Percentiles rank a stretch among this genome's conserved stretches.
Conservation (phyloP, 441 rosid genomes). For the Euphorbia schlechtendalii region DNA sequence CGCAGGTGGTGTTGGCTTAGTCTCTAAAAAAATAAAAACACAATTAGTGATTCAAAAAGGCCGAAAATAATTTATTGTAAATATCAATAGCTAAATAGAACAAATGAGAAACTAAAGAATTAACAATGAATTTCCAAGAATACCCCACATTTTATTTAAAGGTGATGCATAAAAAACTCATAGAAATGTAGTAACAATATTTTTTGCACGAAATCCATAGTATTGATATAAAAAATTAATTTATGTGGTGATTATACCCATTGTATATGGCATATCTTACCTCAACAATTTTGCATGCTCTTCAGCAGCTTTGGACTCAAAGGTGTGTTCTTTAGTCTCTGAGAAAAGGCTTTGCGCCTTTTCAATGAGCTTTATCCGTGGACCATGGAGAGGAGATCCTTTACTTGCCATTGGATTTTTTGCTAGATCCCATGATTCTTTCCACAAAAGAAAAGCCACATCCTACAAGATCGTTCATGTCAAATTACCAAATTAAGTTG, state of each 20-base stretch:
- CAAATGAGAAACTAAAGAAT: neutral
- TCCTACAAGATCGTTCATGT: constrained; percentile 39
- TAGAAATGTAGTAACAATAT: neutral
- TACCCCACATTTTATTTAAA: neutral
- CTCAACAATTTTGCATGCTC: constrained; percentile 92
- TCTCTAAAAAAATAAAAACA: too few species aligned
- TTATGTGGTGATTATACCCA: neutral
- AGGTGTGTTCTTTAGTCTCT: constrained; percentile 84
- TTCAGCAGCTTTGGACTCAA: constrained; percentile 96
- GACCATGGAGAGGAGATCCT: constrained; percentile 94
- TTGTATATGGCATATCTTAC: constrained; percentile 32
- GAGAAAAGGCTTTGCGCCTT: constrained; percentile 69
- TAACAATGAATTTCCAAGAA: neutral
- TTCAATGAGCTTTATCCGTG: constrained; percentile 87
- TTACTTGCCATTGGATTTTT: constrained; percentile 96
- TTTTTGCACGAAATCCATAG: neutral
- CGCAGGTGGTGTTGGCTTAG: too few species aligned
- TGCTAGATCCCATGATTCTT: constrained; percentile 90
- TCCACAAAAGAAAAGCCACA: constrained; percentile 94
- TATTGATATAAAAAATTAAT: neutral
- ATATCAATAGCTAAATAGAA: neutral
- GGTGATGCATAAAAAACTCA: neutral
- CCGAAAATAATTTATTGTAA: neutral
- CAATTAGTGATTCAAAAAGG: neutral
- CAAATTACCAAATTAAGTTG: neutral